Percentiles rank a stretch among this genome's conserved stretches.
phyloP scores from a whole-genome alignment of 441 rosid species.

The Gossypium schwendimanii region DNA sequence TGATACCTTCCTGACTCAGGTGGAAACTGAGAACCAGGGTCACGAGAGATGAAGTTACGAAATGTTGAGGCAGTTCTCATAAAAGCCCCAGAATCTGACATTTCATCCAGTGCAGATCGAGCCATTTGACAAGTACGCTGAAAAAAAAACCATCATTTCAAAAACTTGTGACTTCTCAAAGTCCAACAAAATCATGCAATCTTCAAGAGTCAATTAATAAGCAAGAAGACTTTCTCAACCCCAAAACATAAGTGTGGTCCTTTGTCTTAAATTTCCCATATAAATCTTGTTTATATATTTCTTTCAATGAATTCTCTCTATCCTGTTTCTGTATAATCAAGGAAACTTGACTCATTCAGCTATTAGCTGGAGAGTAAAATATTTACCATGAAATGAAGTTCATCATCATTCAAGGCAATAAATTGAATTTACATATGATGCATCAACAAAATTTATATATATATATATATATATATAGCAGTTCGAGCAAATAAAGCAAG shows the following conservation, averaged over 20 bases:
- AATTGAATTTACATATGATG: background rate
- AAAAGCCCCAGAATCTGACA: slow-evolving; percentile 69
- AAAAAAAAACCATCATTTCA: background rate
- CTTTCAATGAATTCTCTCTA: background rate
- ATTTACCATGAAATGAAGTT: background rate
- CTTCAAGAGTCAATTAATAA: slow-evolving; percentile 3
- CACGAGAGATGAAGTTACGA: slow-evolving; percentile 53
- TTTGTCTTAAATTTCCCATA: too few relatives aligned
- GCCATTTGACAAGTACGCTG: slow-evolving; percentile 50
- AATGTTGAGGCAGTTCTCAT: slow-evolving; percentile 71
- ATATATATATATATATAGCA: background rate
- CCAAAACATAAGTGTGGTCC: background rate
- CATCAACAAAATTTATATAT: background rate
- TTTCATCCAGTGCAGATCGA: slow-evolving; percentile 63
- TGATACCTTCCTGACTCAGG: slow-evolving; percentile 85
- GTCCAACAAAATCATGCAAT: background rate
- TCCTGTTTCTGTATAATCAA: background rate
- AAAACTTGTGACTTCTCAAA: background rate
- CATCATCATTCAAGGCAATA: slow-evolving; percentile 3
- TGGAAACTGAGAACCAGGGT: slow-evolving; percentile 60
- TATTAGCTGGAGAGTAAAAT: background rate
- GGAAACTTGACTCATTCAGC: background rate
- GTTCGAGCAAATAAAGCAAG: background rate
- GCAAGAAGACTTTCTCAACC: slow-evolving; percentile 8
- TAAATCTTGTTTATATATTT: background rate